Conservation (phyloP, 768 basidiomycete genomes). For the Mycena kentingensis region DNA sequence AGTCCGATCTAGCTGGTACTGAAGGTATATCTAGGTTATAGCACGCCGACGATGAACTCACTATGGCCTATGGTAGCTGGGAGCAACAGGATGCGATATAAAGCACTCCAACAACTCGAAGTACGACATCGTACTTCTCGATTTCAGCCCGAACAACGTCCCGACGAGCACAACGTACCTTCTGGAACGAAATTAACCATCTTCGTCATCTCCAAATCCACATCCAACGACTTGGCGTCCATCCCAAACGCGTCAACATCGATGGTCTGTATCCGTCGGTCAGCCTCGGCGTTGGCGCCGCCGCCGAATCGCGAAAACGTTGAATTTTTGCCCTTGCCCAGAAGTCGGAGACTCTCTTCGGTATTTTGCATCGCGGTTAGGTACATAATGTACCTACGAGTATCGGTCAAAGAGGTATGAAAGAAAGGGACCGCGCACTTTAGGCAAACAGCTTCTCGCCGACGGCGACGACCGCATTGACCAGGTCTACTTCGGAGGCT, state of each 20-base stretch:
- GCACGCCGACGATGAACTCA: no score
- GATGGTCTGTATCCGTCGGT: slow-evolving; percentile 79
- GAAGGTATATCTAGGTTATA: no score
- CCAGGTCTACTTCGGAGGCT: slow-evolving; percentile 8
- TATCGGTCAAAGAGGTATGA: neutral
- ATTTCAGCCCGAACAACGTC: no score
- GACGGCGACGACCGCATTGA: slow-evolving; percentile 16
- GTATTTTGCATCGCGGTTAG: slow-evolving; percentile 87
- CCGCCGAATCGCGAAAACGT: slow-evolving; percentile 80
- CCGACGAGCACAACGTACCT: no score
- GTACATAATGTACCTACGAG: slow-evolving; percentile 72
- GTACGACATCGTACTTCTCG: no score
- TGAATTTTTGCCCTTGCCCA: slow-evolving; percentile 83
- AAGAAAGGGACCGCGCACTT: slow-evolving; percentile 41
- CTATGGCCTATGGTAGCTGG: no score
- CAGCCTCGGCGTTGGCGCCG: slow-evolving; percentile 50
- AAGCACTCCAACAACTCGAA: no score
- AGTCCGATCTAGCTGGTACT: no score
- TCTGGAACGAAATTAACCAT: slow-evolving; percentile 60
- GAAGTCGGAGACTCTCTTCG: slow-evolving; percentile 81
- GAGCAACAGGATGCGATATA: no score
- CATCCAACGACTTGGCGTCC: slow-evolving; percentile 71
- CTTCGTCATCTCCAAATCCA: slow-evolving; percentile 57
- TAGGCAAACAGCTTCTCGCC: slow-evolving; percentile 63
- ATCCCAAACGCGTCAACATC: slow-evolving; percentile 85